Evolutionary conservation across 352 stramenopile genomes (phyloP).

Genomic region (Globisporangium megalacanthum): DNA sequence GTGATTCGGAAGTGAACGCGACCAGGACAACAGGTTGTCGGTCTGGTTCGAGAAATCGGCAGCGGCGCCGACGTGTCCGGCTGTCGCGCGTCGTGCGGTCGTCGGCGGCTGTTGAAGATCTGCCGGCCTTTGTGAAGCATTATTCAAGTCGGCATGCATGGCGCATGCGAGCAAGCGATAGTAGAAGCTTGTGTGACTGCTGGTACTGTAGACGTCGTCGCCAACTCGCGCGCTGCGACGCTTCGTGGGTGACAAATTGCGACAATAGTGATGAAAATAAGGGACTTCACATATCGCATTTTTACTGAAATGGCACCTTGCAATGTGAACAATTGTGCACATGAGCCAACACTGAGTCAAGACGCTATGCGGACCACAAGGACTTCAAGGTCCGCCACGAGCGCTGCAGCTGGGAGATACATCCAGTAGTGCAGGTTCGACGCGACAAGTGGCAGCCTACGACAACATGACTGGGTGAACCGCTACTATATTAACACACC

Average conservation of each 20-base stretch:
- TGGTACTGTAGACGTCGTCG: constrained; percentile 8
- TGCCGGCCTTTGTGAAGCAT: background rate
- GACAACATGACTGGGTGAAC: no score
- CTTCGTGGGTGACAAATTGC: background rate
- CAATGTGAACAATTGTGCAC: no score
- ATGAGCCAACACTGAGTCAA: no score
- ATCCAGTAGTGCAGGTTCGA: no score
- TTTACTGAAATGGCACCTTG: no score
- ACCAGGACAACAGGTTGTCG: no score
- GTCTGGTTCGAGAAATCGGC: background rate
- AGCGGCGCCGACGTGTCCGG: background rate
- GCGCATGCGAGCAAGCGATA: background rate
- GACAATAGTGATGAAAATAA: constrained; percentile 85
- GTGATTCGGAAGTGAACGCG: background rate
- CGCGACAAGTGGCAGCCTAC: no score
- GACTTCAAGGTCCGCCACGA: no score
- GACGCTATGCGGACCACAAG: no score
- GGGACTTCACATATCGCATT: constrained; percentile 16
- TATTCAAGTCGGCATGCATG: background rate
- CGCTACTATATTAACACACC: no score
- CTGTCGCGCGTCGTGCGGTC: background rate
- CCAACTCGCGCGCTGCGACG: constrained; percentile 18
- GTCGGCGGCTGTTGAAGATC: constrained; percentile 1
- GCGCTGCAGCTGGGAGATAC: no score
- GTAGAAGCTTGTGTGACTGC: background rate